Base-by-base conservation (phyloP, 148 eudicot genomes). In the Gaultheria prostrata region DNA sequence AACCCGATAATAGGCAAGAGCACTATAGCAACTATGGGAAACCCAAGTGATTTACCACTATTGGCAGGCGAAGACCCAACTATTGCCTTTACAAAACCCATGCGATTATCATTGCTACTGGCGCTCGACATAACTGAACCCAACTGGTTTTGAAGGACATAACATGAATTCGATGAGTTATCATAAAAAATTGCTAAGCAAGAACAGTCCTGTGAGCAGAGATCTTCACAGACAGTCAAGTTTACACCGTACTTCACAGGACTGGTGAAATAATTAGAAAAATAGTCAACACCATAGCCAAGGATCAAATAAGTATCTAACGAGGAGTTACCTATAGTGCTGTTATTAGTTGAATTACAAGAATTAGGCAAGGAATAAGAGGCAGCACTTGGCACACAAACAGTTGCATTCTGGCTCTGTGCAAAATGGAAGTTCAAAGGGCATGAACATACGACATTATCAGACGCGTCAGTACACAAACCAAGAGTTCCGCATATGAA, bases 161-260 rank as follows among this genome's bases (percentile, higher is more conserved):
- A 90, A 89, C 98, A 95, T 49, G 89, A 87, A 43, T 90, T 88
- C n/a, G 95, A 83, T 32, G 91, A 86, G 77, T 92, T 89, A 30
- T 77, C 85, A 88, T 88, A 88, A 79, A 92, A 92, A 32, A 93
- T 4, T 21, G 91, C 98, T 82, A 91, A 85, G 85, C 98, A 95
- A 59, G 94, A 85, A 73, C 98, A 95, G 65, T 90, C 90, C 14
- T 6, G 54, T 24, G 92, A 88, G 77, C 98, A 95, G 49, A 89
- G 80, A 82, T 87, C 86, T 86, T 88, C 82, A 88, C 98, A 95
- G 1, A 54, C 59, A 24, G 97, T 90, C 54, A 91, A 75, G 73
- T 87, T 85, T n/a, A 88, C 76, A 53, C 91, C 91, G 53, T 77
- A 81, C 69, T 77, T 83, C 13, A 21, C 57, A 21, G 98, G 95